A percentile compares a stretch with the other conserved stretches of the same genome.
Evolutionary conservation across 139 green algal species (phyloP).

Genomic region (Coelastrella sp.): DNA sequence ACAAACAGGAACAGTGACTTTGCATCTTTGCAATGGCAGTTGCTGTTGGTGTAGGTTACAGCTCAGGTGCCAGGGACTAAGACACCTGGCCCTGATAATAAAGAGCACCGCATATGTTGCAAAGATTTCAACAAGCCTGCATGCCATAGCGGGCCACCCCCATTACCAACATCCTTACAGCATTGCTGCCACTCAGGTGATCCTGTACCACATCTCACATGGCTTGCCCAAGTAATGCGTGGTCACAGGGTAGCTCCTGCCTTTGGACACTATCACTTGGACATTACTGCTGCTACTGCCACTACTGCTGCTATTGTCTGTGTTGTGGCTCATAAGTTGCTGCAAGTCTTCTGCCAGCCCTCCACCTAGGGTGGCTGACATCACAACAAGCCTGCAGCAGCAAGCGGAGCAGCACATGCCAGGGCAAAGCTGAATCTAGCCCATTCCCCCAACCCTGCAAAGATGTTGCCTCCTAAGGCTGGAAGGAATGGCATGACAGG

Average conservation of each 20-base stretch:
- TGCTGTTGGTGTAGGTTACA: no score
- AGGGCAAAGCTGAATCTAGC: no score
- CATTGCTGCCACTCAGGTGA: background rate
- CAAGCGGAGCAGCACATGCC: background rate
- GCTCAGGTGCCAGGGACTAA: no score
- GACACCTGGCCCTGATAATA: no score
- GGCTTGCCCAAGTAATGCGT: slow-evolving; percentile 55
- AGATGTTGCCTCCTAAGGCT: no score
- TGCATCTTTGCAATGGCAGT: no score
- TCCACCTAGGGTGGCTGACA: slow-evolving; percentile 76
- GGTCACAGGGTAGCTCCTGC: slow-evolving; percentile 67
- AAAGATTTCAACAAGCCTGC: no score
- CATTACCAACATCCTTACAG: background rate
- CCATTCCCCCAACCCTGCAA: no score
- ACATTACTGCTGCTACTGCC: background rate
- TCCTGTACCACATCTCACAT: slow-evolving; percentile 23
- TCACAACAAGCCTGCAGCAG: slow-evolving; percentile 67
- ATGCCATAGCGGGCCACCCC: no score
- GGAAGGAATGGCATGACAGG: no score
- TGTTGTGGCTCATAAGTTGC: slow-evolving; percentile 50
- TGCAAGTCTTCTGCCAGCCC: slow-evolving; percentile 59
- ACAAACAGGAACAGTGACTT: no score
- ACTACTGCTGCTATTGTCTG: background rate
- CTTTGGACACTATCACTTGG: slow-evolving; percentile 66
- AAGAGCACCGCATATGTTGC: no score